A percentile compares a stretch with the other conserved stretches of the same genome.
These are phyloP conservation scores for Candida piceae DNA, from an alignment of 805 yeast species.

Conservation along the genomic window DNA sequence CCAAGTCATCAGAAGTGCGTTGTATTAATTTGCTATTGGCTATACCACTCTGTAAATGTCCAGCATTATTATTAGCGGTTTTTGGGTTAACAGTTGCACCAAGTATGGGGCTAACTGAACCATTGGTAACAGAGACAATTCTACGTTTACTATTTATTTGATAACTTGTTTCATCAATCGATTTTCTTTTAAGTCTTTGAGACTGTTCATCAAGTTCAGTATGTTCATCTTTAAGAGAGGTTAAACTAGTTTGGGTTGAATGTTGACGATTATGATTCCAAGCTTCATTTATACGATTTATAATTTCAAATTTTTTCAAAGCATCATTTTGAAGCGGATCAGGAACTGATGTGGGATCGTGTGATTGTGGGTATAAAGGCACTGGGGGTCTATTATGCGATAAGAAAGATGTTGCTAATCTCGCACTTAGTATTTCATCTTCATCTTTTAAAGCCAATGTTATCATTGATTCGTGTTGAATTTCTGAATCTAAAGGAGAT, in stretches of 20 bases:
- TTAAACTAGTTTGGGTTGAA: too few species aligned
- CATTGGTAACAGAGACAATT: conserved; percentile 14
- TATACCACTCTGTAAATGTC: conserved; percentile 3
- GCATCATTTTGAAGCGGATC: conserved; percentile 20
- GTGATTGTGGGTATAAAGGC: conserved; percentile 4
- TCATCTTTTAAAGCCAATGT: conserved; percentile 30
- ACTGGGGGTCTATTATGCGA: conserved; percentile 1
- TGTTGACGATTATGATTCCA: conserved; percentile 29
- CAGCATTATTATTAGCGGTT: neutral
- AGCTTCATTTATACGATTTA: conserved; percentile 31
- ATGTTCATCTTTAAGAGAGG: too few species aligned
- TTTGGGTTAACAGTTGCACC: conserved; percentile 6
- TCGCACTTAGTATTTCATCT: conserved; percentile 17
- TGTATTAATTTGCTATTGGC: conserved; percentile 25
- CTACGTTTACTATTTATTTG: conserved; percentile 15
- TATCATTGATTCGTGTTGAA: conserved; percentile 31
- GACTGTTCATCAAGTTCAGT: too few species aligned
- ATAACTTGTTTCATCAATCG: conserved; percentile 8
- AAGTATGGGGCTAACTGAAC: conserved; percentile 6
- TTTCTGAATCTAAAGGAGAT: conserved; percentile 32
- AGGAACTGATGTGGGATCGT: too few species aligned
- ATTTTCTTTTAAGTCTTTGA: conserved; percentile 18
- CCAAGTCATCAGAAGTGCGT: conserved; percentile 28
- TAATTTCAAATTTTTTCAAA: conserved; percentile 29
- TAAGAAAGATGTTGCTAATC: conserved; percentile 10